phyloP scores from a whole-genome alignment of 2,329 filamentous ascomycete genomes.

The Alternaria rosae region DNA sequence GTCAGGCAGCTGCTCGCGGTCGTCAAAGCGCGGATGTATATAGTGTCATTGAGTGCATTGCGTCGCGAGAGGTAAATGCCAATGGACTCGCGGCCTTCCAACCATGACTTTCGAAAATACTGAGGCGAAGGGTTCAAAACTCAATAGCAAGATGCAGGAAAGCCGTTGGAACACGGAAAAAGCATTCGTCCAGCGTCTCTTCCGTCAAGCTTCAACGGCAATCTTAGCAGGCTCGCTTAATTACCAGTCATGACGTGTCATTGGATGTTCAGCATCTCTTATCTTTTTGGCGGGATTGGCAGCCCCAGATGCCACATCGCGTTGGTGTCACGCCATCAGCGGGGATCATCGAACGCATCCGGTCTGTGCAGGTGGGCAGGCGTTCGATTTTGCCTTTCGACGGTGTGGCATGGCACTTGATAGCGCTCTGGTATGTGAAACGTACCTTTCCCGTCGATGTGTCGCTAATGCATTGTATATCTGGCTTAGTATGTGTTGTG shows the following conservation, averaged over 20 bases:
- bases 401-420: not conserved
- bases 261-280: slow-evolving; percentile 20
- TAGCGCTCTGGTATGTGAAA: not conserved
- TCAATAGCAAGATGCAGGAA: slow-evolving; percentile 10
- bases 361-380: not conserved
- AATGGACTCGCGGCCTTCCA: not conserved
- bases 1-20: not conserved
- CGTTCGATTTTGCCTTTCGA: not conserved
- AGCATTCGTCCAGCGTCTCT: slow-evolving; percentile 10
- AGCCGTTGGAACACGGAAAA: slow-evolving; percentile 17
- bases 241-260: not conserved
- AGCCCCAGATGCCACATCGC: not conserved
- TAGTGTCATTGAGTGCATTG: not conserved
- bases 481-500: not conserved
- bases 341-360: not conserved
- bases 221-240: slow-evolving; percentile 13
- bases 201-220: slow-evolving; percentile 20
- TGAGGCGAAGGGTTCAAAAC: not conserved
- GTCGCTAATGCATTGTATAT: not conserved
- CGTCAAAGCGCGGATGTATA: not conserved
- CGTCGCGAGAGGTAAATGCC: not conserved
- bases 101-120: not conserved
- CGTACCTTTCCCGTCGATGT: not conserved
- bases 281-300: slow-evolving; percentile 21
- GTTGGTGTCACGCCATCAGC: not conserved